Evolutionary conservation across 2,329 filamentous ascomycete species (phyloP).

Genomic region (Pestalotiopsis sp.): DNA sequence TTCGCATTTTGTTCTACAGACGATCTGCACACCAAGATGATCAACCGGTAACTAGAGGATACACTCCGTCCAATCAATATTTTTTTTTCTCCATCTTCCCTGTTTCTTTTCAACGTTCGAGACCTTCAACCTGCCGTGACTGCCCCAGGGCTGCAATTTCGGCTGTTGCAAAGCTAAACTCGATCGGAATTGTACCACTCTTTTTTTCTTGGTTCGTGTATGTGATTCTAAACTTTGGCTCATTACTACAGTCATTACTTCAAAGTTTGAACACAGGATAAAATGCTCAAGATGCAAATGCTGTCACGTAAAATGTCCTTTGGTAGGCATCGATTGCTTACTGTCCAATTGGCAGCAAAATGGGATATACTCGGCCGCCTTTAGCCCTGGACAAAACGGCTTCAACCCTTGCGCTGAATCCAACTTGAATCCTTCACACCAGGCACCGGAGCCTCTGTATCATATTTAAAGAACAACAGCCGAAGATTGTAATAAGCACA

Average conservation of each 20-base stretch:
- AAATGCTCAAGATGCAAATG: too few relatives aligned
- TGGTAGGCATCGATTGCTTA: too few relatives aligned
- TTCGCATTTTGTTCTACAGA: not conserved
- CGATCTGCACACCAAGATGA: not conserved
- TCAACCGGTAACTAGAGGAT: not conserved
- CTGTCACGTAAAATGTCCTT: too few relatives aligned
- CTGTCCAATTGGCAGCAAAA: too few relatives aligned
- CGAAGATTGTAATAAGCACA: too few relatives aligned
- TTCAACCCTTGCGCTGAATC: too few relatives aligned
- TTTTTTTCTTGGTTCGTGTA: not conserved
- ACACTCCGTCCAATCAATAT: not conserved
- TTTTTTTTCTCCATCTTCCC: not conserved
- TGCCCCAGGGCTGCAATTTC: conserved; percentile 7
- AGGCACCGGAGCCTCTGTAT: too few relatives aligned
- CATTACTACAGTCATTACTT: not conserved
- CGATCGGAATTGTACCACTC: not conserved
- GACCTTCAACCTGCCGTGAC: conserved; percentile 1
- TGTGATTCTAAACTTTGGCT: not conserved
- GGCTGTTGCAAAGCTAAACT: conserved; percentile 9
- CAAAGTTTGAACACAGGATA: not conserved
- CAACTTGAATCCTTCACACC: too few relatives aligned
- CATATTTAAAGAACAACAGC: too few relatives aligned
- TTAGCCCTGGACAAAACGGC: too few relatives aligned
- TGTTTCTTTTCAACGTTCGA: conserved; percentile 4
- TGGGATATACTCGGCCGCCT: too few relatives aligned